These are phyloP conservation scores for Saccharum officinarum DNA, from an alignment of 176 grass and related monocot genomes.

Conservation along the genomic window DNA sequence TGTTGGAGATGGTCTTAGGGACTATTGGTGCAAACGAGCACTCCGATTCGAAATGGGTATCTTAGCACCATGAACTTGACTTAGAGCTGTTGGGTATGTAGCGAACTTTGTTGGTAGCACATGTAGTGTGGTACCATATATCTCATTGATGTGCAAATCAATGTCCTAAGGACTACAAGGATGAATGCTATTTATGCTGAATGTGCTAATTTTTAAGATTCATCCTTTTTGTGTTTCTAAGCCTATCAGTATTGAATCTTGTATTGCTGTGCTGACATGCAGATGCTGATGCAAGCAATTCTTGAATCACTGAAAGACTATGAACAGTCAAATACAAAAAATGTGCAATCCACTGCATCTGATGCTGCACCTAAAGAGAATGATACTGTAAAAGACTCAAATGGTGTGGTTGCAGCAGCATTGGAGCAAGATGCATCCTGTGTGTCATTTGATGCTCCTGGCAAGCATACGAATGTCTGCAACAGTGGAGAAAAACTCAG, in stretches of 20 bases:
- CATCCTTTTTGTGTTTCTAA: not conserved
- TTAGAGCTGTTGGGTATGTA: not conserved
- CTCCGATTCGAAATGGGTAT: not conserved
- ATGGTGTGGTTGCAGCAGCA: slow-evolving; percentile 12
- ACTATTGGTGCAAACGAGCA: not conserved
- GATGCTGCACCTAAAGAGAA: slow-evolving; percentile 41
- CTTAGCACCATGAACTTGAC: not conserved
- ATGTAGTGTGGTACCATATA: not conserved
- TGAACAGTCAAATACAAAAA: slow-evolving; percentile 57
- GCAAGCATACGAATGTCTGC: slow-evolving; percentile 7
- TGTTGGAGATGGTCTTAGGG: not conserved
- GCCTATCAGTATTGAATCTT: not conserved
- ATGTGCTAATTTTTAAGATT: not conserved
- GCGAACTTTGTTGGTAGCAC: not conserved
- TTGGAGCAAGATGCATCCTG: slow-evolving; percentile 36
- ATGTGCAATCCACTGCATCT: slow-evolving; percentile 31
- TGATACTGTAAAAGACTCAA: slow-evolving; percentile 22
- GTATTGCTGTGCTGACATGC: slow-evolving; percentile 21
- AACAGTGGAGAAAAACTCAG: slow-evolving; percentile 26
- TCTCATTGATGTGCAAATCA: no score
- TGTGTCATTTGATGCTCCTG: not conserved
- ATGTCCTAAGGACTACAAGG: not conserved
- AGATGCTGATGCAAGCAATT: slow-evolving; percentile 98
- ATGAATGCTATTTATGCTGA: slow-evolving; percentile 5
- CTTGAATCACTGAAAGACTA: slow-evolving; percentile 87